Base-by-base conservation (phyloP, 306 rosid species). In the Vigna mungo region DNA sequence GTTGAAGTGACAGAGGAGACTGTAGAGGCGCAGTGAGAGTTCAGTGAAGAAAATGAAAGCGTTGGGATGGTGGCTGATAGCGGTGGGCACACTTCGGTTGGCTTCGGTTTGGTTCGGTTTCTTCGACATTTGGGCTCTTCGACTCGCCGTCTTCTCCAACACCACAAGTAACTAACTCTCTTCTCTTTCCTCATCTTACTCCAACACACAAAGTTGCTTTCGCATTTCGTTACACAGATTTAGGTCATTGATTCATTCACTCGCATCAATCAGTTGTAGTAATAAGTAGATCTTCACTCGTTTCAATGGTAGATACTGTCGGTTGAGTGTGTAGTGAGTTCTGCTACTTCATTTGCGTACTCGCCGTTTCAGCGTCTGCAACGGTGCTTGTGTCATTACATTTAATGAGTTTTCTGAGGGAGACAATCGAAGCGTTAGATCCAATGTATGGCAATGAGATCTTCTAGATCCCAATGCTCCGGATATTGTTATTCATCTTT, bases 61-160 rank as follows among this genome's bases (percentile, higher is more conserved):
- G 11, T 81, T 94, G 74, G 90, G 97, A 81, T 86, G 91, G 93
- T 95, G 98, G 98, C 84, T 95, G 75, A 85, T 89, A 84, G 69
- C 85, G 47, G 93, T 90, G 44, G 97, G 98, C 44, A 88, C 93
- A 34, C 93, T 95, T 63, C 92, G 97, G 20, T 71, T 95, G 67
- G 92, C 89, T 52, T 95, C 98, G 39, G 97, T 95, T 0, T 95
- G 98, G 97, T 95, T 95, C 82, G 96, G 97, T n/a, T 95, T 92
- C 87, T 90, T 92, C 78, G 82, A 94, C 87, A 90, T 94, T 69
- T 94, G 92, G 93, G 93, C 97, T 63, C 96, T 94, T 75, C 83
- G 91, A 21, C 89, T 90, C 62, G 93, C 87, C 62, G 92, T 92
- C 76, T 95, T 89, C 93, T 90, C 97, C 55, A 79, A 80, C n/a